Evolutionary conservation across 306 rosid genomes (phyloP), one percentile per base, ranked within the genome.

Genomic region (Quillaja saponaria): DNA sequence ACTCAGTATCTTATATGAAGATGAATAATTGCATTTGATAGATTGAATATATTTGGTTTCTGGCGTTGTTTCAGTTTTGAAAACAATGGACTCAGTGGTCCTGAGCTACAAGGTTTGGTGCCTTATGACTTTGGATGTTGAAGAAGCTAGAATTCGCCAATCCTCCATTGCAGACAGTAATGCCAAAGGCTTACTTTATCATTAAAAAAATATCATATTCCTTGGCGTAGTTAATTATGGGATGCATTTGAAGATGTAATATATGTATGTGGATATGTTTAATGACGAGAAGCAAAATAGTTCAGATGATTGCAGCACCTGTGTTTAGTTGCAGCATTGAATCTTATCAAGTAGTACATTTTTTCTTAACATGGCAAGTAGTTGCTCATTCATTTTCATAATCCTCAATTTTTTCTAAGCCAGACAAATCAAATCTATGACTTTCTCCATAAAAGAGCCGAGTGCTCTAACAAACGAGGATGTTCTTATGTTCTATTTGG

Each of bases 121-220:
- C 77, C 97, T 11, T 87, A 90, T 39, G 95, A 90, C 84, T 90
- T 90, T 12, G 95, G 94, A 49, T 90, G 95, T 80, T 90, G 79
- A 87, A 82, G 58, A 35, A 64, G 38, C 54, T 34, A 52, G 1
- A 46, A 52, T 33, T 61, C 6, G 3, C 19, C n/a, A 17, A 51
- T 53, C 45, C 58, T 55, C 66, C 25, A 33, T 17, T 19, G 34
- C 4, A 46, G 49, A 68, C 16, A 16, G 38, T 37, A 61, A 58
- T 37, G 31, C 16, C 35, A 44, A n/a, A 59, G 33, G 55, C 54
- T 55, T 57, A 34, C 15, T 61, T 78, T 69, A 59, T 10, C 7
- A 40, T 64, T n/a, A n/a, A n/a, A 65, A 56, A 16, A 61, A 71
- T 10, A 61, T 63, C n/a, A 63, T 19, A 57, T 39, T 55, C 35